Evolutionary conservation across 2,329 filamentous ascomycete genomes (phyloP), one percentile per base, ranked within the genome.

Genomic region (Xylaria sp.): DNA sequence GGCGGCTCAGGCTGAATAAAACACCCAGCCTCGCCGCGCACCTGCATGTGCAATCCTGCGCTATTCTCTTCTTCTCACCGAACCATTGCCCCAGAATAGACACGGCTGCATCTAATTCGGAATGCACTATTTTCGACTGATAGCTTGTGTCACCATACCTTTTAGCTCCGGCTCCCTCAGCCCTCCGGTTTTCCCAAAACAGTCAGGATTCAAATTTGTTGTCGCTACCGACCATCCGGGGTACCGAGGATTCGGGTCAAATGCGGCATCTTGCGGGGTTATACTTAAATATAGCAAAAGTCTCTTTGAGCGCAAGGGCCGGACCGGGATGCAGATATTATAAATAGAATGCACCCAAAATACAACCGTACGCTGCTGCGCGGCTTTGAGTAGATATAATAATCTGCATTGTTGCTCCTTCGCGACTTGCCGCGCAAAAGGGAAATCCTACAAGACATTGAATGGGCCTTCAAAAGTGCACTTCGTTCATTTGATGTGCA

Each of bases 151-250:
- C n/a, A 53, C 49, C 25, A 40, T 40, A n/a, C 15, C 47, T 40
- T 12, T 15, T 19, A 23, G 21, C 19, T 31, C 17, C n/a, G 9
- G 35, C 46, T n/a, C 15, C 25, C 35, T 8, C 19, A 42, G 21
- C 25, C n/a, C n/a, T n/a, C n/a, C 21, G 19, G n/a, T 23, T n/a
- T 43, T 25, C 25, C 45, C 25, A 31, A 46, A 31, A 57, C 9
- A 9, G 49, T 50, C 47, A n/a, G 15, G 25, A 28, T 42, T 53
- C 17, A 42, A 31, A 31, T 4, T 5, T 31, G 9, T 31, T 31
- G 28, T 62, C 60, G 55, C 6, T 62, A 55, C 60, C 60, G 35
- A 53, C 17, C 21, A 15, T 8, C 23, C 49, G 55, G 60, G 28
- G n/a, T n/a, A n/a, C n/a, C 60, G 35, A 53, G 23, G 21, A 15